A percentile compares a stretch with the other conserved stretches of the same genome.
Evolutionary conservation across 129 eudicot genomes (phyloP).

Genomic region (Escallonia herrerae): DNA sequence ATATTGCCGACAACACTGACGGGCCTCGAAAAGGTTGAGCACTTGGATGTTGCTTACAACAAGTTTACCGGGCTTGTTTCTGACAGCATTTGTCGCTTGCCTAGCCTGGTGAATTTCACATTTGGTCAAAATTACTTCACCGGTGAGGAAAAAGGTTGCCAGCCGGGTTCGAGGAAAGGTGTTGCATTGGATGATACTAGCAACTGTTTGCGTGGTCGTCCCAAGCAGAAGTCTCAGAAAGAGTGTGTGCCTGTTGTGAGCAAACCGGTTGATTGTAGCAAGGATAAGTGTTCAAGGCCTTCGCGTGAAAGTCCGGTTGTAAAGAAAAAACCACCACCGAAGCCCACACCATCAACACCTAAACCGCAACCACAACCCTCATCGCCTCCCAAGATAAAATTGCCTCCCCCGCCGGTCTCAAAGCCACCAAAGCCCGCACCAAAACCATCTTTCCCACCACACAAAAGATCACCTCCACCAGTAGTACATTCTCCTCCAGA

Average conservation of each 20-base stretch:
- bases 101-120: conserved; percentile 34
- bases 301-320: not conserved
- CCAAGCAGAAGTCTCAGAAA: conserved; percentile 36
- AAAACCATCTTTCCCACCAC: not conserved
- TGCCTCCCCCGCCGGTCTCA: not conserved
- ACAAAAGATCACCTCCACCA: not conserved
- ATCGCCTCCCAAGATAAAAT: not conserved
- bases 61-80: conserved; percentile 48
- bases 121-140: conserved; percentile 44
- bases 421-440: too few species aligned
- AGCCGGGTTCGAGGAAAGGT: conserved; percentile 11
- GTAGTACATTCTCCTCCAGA: not conserved
- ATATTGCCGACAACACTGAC: conserved; percentile 32
- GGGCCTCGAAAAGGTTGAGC: conserved; percentile 25
- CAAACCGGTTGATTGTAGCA: conserved; percentile 36
- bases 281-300: conserved; percentile 16
- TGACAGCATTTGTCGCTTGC: conserved; percentile 35
- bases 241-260: conserved; percentile 34
- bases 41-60: conserved; percentile 47
- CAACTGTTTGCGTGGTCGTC: conserved; percentile 55
- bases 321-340: not conserved
- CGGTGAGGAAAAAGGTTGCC: conserved; percentile 32
- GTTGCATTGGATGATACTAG: conserved; percentile 25
- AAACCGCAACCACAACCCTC: not conserved
- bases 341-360: conserved; percentile 6